These are phyloP conservation scores for Xylaria intraflava DNA, from an alignment of 495 filamentous ascomycete genomes.

Conservation along the genomic window DNA sequence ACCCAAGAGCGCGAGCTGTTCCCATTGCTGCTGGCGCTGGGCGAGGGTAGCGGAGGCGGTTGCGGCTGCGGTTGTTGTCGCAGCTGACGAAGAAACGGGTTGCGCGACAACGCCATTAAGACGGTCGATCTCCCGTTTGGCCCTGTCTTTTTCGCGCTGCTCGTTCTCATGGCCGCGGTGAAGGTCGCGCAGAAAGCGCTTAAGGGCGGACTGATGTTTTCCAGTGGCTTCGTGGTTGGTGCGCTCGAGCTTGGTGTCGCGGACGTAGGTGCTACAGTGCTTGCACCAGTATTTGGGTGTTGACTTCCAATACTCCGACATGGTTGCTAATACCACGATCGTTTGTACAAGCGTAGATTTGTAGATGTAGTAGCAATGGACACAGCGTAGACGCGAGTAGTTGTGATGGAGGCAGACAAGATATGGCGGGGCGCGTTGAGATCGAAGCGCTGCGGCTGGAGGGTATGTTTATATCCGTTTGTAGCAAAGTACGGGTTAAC, in stretches of 20 bases:
- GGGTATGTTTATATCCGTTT: too few species aligned
- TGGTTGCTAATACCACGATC: conserved; percentile 27
- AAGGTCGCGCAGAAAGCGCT: conserved; percentile 82
- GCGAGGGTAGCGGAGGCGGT: conserved; percentile 41
- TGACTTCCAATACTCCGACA: conserved; percentile 99
- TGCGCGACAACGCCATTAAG: conserved; percentile 66
- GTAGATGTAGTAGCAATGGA: neutral
- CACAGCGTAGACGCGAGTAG: neutral
- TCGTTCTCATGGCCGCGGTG: conserved; percentile 74
- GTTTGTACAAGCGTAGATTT: neutral
- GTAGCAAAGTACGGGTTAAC: too few species aligned
- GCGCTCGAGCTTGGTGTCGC: conserved; percentile 85
- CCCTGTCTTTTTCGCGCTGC: conserved; percentile 69
- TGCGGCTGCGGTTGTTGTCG: conserved; percentile 15
- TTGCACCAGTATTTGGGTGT: conserved; percentile 98
- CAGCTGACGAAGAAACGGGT: conserved; percentile 22
- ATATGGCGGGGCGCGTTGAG: too few species aligned
- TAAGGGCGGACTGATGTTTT: conserved; percentile 82
- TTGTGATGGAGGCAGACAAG: too few species aligned
- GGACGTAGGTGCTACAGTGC: conserved; percentile 84
- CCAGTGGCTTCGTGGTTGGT: conserved; percentile 83
- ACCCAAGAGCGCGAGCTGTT: conserved; percentile 81
- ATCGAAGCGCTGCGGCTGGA: too few species aligned
- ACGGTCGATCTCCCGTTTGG: conserved; percentile 78
- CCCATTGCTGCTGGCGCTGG: conserved; percentile 76